Evolutionary conservation across 495 filamentous ascomycete species (phyloP).

Genomic region (Neurospora hispaniola): DNA sequence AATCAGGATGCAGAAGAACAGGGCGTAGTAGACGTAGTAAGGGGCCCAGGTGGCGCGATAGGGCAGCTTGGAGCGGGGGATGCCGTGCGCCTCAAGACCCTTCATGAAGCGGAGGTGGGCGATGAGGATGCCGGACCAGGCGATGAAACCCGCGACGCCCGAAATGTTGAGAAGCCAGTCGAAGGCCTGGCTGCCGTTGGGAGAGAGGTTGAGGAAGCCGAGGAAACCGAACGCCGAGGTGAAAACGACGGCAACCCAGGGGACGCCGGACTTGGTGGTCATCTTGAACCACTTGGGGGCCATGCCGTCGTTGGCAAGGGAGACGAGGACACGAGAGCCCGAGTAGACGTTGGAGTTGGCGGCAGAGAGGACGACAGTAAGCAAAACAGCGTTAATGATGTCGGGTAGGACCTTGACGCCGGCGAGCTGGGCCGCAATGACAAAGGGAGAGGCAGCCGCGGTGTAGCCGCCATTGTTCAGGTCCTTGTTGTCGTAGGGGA

Average conservation of each 20-base stretch:
- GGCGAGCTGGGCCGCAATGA: slow-evolving; percentile 54
- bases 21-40: slow-evolving; percentile 46
- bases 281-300: slow-evolving; percentile 40
- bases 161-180: slow-evolving; percentile 49
- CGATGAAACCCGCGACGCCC: slow-evolving; percentile 56
- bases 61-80: slow-evolving; percentile 41
- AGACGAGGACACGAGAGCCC: slow-evolving; percentile 53
- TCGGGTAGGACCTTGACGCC: slow-evolving; percentile 56
- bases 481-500: slow-evolving; percentile 41
- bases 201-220: slow-evolving; percentile 43
- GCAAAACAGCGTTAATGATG: slow-evolving; percentile 61
- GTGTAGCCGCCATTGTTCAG: slow-evolving; percentile 40
- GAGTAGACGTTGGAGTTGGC: slow-evolving; percentile 51
- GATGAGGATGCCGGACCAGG: slow-evolving; percentile 49
- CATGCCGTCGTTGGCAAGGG: slow-evolving; percentile 49
- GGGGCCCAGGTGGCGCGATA: slow-evolving; percentile 51
- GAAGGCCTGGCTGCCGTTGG: slow-evolving; percentile 43
- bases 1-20: slow-evolving; percentile 55
- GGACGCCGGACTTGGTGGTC: slow-evolving; percentile 32
- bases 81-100: slow-evolving; percentile 45
- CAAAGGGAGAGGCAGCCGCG: slow-evolving; percentile 57
- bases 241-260: slow-evolving; percentile 28
- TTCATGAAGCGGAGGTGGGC: slow-evolving; percentile 53
- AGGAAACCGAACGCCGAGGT: slow-evolving; percentile 40
- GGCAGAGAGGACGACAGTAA: slow-evolving; percentile 46